A percentile compares a stretch with the other conserved stretches of the same genome.
phyloP scores from a whole-genome alignment of 73 alveolate genomes.

The Blepharisma stoltei region DNA sequence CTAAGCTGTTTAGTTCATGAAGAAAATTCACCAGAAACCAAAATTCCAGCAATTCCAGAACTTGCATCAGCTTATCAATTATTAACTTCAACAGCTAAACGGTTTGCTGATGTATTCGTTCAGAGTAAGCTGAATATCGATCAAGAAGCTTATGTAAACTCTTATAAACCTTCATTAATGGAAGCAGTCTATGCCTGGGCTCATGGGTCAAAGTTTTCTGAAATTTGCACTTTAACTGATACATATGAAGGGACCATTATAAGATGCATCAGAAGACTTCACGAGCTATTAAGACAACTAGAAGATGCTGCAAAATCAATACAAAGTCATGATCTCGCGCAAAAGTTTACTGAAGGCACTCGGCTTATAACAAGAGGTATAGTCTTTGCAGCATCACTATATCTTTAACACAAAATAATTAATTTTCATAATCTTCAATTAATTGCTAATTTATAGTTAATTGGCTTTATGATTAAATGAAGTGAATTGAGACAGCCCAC shows the following conservation, averaged over 20 bases:
- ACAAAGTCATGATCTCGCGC: constrained; percentile 82
- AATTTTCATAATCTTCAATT: too few relatives aligned
- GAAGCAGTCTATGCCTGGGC: constrained; percentile 91
- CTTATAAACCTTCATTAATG: constrained; percentile 70
- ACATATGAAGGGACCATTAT: constrained; percentile 94
- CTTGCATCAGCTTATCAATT: constrained; percentile 34
- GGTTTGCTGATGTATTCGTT: constrained; percentile 73
- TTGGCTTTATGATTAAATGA: too few relatives aligned
- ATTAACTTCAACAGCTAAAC: constrained; percentile 64
- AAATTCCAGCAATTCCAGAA: constrained; percentile 69
- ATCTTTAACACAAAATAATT: constrained; percentile 50
- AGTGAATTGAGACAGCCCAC: too few relatives aligned
- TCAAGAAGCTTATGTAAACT: constrained; percentile 68
- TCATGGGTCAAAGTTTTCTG: constrained; percentile 81
- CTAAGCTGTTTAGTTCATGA: constrained; percentile 80
- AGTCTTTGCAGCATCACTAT: constrained; percentile 98
- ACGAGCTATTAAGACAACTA: constrained; percentile 88
- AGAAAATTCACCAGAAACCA: constrained; percentile 54
- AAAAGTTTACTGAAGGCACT: constrained; percentile 86
- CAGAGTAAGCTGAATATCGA: constrained; percentile 92
- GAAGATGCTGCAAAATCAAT: constrained; percentile 83
- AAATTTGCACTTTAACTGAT: constrained; percentile 82
- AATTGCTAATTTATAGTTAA: too few relatives aligned
- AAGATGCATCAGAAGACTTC: constrained; percentile 92
- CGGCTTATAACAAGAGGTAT: constrained; percentile 96